Conservation (phyloP, 2,329 filamentous ascomycete genomes). For the Salinomyces thailandicus region DNA sequence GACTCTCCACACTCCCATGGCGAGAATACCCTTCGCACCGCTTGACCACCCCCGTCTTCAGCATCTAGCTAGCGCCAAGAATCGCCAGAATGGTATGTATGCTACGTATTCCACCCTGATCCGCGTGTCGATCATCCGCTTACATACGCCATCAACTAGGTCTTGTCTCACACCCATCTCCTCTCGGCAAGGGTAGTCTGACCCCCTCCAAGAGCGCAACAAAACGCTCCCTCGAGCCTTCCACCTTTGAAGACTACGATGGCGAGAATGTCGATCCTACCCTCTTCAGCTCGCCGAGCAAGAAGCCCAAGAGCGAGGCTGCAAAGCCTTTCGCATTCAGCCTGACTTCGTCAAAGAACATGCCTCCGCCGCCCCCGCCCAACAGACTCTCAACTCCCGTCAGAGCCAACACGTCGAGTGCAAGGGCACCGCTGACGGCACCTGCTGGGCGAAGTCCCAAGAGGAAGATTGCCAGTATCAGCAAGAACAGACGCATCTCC, state of each 20-base stretch:
- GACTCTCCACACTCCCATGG: constrained; percentile 22
- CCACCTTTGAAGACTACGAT: constrained; percentile 38
- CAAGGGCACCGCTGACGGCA: constrained; percentile 40
- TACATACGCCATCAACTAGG: constrained; percentile 15
- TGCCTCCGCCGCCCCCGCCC: constrained; percentile 26
- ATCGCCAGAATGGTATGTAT: constrained; percentile 53
- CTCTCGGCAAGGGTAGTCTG: background rate
- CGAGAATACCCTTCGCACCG: constrained; percentile 64
- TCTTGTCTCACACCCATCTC: constrained; percentile 8
- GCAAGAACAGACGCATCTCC: constrained; percentile 49
- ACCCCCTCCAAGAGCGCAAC: constrained; percentile 15
- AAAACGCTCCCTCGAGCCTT: constrained; percentile 38
- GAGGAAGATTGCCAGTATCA: constrained; percentile 57
- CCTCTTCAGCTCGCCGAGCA: constrained; percentile 39
- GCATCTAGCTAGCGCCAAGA: constrained; percentile 63
- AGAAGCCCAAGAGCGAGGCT: constrained; percentile 40
- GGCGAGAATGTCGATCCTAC: constrained; percentile 50
- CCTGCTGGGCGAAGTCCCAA: constrained; percentile 74
- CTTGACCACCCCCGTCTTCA: constrained; percentile 60
- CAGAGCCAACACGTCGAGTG: constrained; percentile 30
- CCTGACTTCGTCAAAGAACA: constrained; percentile 25
- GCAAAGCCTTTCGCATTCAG: constrained; percentile 29
- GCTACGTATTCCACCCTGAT: constrained; percentile 15
- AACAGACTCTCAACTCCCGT: constrained; percentile 28
- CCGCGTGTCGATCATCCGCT: constrained; percentile 20